phyloP scores from a whole-genome alignment of 108 stramenopile genomes.

The Fragilariopsis cylindrus region DNA sequence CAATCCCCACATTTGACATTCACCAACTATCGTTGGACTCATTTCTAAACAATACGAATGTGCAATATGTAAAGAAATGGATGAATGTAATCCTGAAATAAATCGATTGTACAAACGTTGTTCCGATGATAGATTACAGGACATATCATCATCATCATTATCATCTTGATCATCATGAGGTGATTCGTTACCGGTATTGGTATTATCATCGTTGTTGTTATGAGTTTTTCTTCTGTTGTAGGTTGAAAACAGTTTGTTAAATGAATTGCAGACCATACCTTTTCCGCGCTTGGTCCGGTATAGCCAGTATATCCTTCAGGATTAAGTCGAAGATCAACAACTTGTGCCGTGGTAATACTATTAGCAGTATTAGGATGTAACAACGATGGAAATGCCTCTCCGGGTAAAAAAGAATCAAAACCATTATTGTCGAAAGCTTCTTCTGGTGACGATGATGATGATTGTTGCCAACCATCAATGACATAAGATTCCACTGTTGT shows the following conservation, averaged over 20 bases:
- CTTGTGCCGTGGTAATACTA: background rate
- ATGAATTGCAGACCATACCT: constrained; percentile 7
- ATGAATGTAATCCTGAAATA: constrained; percentile 16
- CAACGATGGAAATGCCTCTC: background rate
- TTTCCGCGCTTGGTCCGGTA: background rate
- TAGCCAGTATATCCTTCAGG: constrained; percentile 12
- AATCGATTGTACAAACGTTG: constrained; percentile 19
- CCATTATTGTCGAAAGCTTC: background rate
- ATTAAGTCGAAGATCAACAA: background rate
- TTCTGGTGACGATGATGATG: background rate
- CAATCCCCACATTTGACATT: constrained; percentile 8
- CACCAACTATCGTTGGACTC: background rate
- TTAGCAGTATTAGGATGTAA: background rate
- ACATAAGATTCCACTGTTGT: background rate
- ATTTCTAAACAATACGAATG: constrained; percentile 21
- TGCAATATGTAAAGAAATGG: constrained; percentile 18
- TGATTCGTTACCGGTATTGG: no score
- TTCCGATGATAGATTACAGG: background rate
- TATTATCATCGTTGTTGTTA: no score
- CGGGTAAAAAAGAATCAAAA: background rate
- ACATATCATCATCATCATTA: background rate
- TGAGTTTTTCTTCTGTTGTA: background rate
- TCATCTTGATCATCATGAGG: background rate
- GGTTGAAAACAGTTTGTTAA: constrained; percentile 11
- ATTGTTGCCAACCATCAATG: background rate